phyloP scores from a whole-genome alignment of 2,329 filamentous ascomycete species.

The Fusarium veterinarium region DNA sequence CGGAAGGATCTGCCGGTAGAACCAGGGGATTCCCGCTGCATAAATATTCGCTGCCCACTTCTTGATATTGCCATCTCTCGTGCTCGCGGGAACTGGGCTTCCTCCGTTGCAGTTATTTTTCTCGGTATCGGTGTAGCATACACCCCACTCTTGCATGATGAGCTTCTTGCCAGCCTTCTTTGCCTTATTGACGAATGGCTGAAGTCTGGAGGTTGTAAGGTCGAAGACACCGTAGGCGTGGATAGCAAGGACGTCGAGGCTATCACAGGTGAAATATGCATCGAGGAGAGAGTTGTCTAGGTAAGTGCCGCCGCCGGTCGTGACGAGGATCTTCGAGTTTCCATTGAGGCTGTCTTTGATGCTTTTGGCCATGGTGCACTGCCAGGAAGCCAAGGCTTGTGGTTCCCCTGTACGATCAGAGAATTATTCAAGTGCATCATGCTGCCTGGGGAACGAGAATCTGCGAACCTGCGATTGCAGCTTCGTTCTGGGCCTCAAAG shows the following conservation, averaged over 20 bases:
- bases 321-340: conserved; percentile 29
- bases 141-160: conserved; percentile 40
- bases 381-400: conserved; percentile 30
- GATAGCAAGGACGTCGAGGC: conserved; percentile 7
- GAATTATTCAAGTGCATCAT: neutral
- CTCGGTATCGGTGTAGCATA: conserved; percentile 44
- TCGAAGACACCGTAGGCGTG: conserved; percentile 39
- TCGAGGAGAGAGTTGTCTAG: conserved; percentile 30
- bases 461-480: conserved; percentile 27
- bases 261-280: conserved; percentile 1
- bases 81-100: conserved; percentile 4
- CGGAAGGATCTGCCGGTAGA: conserved; percentile 51
- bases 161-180: conserved; percentile 46
- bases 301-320: conserved; percentile 34
- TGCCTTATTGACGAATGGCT: conserved; percentile 42
- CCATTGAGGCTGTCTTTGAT: conserved; percentile 39
- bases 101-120: conserved; percentile 45
- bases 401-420: conserved; percentile 17
- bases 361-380: conserved; percentile 39
- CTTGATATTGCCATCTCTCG: conserved; percentile 44
- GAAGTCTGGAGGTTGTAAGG: conserved; percentile 36
- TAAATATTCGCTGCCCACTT: conserved; percentile 45
- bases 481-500: conserved; percentile 42
- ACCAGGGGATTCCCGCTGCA: conserved; percentile 47
- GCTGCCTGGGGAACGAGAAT: neutral